A percentile compares a stretch with the other conserved stretches of the same genome.
These are phyloP conservation scores for Teratosphaeria viscida DNA, from an alignment of 2,329 filamentous ascomycete species.

Conservation along the genomic window DNA sequence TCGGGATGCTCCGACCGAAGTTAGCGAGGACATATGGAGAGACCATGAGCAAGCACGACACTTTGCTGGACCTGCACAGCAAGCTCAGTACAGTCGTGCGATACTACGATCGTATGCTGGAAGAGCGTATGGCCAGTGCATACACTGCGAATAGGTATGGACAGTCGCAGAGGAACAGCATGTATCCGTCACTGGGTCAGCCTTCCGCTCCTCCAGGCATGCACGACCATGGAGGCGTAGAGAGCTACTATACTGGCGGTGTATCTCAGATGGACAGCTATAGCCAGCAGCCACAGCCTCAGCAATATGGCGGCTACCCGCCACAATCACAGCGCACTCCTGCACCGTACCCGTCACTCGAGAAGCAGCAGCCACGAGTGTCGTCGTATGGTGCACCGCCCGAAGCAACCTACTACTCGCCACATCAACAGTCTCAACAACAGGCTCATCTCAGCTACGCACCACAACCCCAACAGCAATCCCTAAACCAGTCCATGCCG, in stretches of 20 bases:
- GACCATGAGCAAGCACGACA: slow-evolving; percentile 99
- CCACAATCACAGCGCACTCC: slow-evolving; percentile 22
- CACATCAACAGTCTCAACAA: slow-evolving; percentile 21
- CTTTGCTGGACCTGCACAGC: slow-evolving; percentile 82
- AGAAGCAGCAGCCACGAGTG: slow-evolving; percentile 15
- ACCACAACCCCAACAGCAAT: slow-evolving; percentile 4
- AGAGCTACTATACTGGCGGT: slow-evolving; percentile 73
- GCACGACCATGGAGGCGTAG: slow-evolving; percentile 44
- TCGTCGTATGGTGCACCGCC: slow-evolving; percentile 19
- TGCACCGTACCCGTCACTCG: slow-evolving; percentile 25
- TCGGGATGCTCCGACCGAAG: slow-evolving; percentile 85
- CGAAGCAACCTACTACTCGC: slow-evolving; percentile 20
- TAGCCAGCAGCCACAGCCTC: slow-evolving; percentile 13
- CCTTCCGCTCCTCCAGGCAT: slow-evolving; percentile 40
- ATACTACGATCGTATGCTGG: slow-evolving; percentile 96
- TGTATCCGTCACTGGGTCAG: slow-evolving; percentile 57
- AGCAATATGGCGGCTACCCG: slow-evolving; percentile 19
- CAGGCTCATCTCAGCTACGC: slow-evolving; percentile 19
- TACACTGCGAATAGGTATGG: slow-evolving; percentile 63
- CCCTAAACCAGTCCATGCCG: neutral
- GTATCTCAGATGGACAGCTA: slow-evolving; percentile 40
- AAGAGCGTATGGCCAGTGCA: slow-evolving; percentile 85
- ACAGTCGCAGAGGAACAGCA: slow-evolving; percentile 34
- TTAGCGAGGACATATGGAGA: slow-evolving; percentile 92
- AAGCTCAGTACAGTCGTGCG: slow-evolving; percentile 93